Evolutionary conservation across 2,329 filamentous ascomycete genomes (phyloP).

Genomic region (Penicillium digitatum): DNA sequence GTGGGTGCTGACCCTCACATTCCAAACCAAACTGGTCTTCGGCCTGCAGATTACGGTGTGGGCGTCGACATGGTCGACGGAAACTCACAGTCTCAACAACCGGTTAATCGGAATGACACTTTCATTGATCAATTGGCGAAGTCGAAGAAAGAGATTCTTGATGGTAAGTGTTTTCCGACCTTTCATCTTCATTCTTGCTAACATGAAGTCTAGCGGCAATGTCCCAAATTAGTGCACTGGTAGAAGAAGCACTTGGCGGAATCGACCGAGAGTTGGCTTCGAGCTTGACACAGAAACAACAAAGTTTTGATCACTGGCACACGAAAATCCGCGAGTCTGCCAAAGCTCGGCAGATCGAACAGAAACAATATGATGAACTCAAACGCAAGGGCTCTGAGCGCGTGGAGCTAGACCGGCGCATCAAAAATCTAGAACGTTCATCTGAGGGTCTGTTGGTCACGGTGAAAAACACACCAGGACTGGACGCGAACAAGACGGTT

Average conservation of each 20-base stretch:
- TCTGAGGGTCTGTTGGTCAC: conserved; percentile 64
- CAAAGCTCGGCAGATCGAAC: conserved; percentile 70
- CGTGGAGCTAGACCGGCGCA: conserved; percentile 64
- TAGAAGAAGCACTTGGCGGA: conserved; percentile 75
- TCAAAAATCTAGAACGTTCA: conserved; percentile 72
- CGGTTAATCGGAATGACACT: conserved; percentile 43
- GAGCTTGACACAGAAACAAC: conserved; percentile 79
- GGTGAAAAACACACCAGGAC: conserved; percentile 48
- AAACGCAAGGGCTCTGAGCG: conserved; percentile 61
- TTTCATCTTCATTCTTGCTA: conserved; percentile 28
- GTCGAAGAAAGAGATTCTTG: conserved; percentile 45
- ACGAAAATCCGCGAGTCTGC: conserved; percentile 75
- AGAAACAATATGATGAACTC: conserved; percentile 67
- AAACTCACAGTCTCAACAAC: conserved; percentile 45
- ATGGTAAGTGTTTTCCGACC: conserved; percentile 32
- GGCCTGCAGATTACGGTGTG: conserved; percentile 92
- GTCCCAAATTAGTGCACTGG: conserved; percentile 53
- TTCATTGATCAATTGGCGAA: conserved; percentile 45
- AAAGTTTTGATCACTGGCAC: conserved; percentile 77
- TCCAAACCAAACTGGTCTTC: conserved; percentile 80
- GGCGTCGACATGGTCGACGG: conserved; percentile 60
- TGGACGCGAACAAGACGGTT: conserved; percentile 45
- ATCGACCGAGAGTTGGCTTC: conserved; percentile 74
- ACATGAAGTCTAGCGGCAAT: conserved; percentile 35
- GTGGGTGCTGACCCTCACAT: conserved; percentile 92